Conservation (phyloP, 257 asterid genomes). For the Hygrophila difformis region DNA sequence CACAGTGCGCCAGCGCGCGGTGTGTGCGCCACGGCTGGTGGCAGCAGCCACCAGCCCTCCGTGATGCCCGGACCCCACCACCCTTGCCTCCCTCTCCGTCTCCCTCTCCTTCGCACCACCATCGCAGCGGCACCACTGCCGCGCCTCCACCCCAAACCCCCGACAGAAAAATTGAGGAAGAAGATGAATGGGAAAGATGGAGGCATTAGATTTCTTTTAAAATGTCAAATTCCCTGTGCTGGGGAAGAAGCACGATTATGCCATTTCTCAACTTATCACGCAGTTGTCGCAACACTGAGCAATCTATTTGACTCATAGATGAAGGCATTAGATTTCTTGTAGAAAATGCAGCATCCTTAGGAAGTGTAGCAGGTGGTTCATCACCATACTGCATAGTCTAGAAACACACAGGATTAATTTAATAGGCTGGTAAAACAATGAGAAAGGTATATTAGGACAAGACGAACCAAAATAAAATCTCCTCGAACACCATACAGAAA, state of each 20-base stretch:
- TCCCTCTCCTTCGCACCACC: too few species aligned
- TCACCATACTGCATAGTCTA: constrained; percentile 26
- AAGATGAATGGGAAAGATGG: too few species aligned
- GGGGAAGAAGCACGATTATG: constrained; percentile 65
- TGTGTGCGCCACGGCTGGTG: too few species aligned
- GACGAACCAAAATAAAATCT: too few species aligned
- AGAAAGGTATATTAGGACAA: constrained; percentile 6
- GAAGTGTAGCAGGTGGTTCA: constrained; percentile 16
- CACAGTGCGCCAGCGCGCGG: too few species aligned
- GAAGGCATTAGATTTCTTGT: constrained; percentile 53
- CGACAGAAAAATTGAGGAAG: too few species aligned
- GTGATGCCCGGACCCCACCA: too few species aligned
- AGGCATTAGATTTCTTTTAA: constrained; percentile 27
- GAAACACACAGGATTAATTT: constrained; percentile 2
- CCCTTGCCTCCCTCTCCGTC: too few species aligned
- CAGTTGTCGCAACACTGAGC: constrained; percentile 61
- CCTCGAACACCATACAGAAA: background rate
- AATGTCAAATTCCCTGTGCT: constrained; percentile 40
- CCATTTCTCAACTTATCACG: constrained; percentile 77
- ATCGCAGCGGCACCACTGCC: too few species aligned
- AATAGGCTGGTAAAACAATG: background rate
- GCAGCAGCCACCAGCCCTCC: too few species aligned
- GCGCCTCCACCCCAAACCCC: too few species aligned
- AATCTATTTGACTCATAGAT: constrained; percentile 86
- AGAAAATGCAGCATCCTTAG: constrained; percentile 28